These are phyloP conservation scores for Alternaria triticimaculans DNA, from an alignment of 2,329 filamentous ascomycete genomes.

Conservation along the genomic window DNA sequence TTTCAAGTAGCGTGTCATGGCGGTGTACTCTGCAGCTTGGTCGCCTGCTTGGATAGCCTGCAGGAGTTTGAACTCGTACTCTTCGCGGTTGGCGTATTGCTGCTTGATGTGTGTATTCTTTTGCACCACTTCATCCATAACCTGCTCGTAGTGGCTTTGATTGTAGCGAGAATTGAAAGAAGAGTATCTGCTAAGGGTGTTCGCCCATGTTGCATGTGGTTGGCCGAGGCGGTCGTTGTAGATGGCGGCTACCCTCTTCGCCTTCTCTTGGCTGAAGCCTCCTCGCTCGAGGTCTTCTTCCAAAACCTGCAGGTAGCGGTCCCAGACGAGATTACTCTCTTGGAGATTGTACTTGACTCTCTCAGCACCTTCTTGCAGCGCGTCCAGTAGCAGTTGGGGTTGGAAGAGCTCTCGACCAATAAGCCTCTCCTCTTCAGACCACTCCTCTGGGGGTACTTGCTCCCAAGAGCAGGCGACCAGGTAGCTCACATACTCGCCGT, in stretches of 20 bases:
- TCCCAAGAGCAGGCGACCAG: conserved; percentile 71
- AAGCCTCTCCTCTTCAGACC: conserved; percentile 71
- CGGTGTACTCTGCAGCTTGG: conserved; percentile 61
- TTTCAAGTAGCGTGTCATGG: conserved; percentile 74
- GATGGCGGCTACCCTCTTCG: conserved; percentile 70
- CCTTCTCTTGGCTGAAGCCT: conserved; percentile 59
- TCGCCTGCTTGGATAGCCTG: conserved; percentile 65
- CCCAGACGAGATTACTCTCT: conserved; percentile 81
- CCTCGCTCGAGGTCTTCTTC: conserved; percentile 69
- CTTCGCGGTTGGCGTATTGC: conserved; percentile 68
- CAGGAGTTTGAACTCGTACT: conserved; percentile 70
- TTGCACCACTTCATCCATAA: conserved; percentile 72
- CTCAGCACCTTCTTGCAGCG: conserved; percentile 75
- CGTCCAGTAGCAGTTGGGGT: conserved; percentile 68
- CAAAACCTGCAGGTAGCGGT: conserved; percentile 76
- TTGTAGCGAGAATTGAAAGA: conserved; percentile 76
- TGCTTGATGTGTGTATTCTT: conserved; percentile 69
- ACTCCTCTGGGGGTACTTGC: conserved; percentile 52
- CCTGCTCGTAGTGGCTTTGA: conserved; percentile 72
- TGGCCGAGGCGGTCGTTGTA: conserved; percentile 73
- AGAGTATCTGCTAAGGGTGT: conserved; percentile 77
- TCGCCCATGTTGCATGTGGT: conserved; percentile 77
- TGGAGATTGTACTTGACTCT: conserved; percentile 75
- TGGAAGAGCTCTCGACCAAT: conserved; percentile 76
- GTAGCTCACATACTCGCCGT: conserved; percentile 78